Conservation (phyloP, 2,329 filamentous ascomycete species). For the Elsinoe necatrix region DNA sequence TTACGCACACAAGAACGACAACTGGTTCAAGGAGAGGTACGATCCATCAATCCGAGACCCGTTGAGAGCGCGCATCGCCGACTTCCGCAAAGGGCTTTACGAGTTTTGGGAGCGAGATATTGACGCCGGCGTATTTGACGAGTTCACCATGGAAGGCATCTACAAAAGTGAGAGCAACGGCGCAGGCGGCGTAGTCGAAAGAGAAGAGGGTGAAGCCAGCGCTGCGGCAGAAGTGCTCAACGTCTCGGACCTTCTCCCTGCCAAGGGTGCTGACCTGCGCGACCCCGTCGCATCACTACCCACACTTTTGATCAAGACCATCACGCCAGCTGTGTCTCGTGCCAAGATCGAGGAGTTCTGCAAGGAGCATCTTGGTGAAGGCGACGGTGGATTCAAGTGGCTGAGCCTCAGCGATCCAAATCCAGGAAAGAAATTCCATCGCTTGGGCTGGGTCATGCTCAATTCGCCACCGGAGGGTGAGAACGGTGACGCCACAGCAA, state of each 20-base stretch:
- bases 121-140: constrained; percentile 77
- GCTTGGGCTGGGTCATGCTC: constrained; percentile 97
- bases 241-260: constrained; percentile 81
- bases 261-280: constrained; percentile 72
- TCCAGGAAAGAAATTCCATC: constrained; percentile 90
- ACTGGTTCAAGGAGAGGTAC: constrained; percentile 97
- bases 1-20: constrained; percentile 82
- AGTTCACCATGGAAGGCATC: constrained; percentile 87
- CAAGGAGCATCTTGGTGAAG: constrained; percentile 85
- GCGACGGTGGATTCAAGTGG: constrained; percentile 89
- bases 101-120: constrained; percentile 84
- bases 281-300: constrained; percentile 85
- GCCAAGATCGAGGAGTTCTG: constrained; percentile 90
- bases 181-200: constrained; percentile 74
- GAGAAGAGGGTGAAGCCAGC: constrained; percentile 90
- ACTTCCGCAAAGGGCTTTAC: constrained; percentile 70
- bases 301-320: constrained; percentile 93
- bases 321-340: constrained; percentile 90
- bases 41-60: constrained; percentile 70
- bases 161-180: constrained; percentile 90
- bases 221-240: constrained; percentile 87
- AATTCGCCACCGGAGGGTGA: constrained; percentile 65
- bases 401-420: constrained; percentile 94
- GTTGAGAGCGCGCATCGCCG: constrained; percentile 66
- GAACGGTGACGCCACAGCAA: constrained; percentile 54